Percentiles rank a stretch among this genome's conserved stretches.
phyloP scores from a whole-genome alignment of 2,329 filamentous ascomycete genomes.

The Tolypocladium guangdongense region DNA sequence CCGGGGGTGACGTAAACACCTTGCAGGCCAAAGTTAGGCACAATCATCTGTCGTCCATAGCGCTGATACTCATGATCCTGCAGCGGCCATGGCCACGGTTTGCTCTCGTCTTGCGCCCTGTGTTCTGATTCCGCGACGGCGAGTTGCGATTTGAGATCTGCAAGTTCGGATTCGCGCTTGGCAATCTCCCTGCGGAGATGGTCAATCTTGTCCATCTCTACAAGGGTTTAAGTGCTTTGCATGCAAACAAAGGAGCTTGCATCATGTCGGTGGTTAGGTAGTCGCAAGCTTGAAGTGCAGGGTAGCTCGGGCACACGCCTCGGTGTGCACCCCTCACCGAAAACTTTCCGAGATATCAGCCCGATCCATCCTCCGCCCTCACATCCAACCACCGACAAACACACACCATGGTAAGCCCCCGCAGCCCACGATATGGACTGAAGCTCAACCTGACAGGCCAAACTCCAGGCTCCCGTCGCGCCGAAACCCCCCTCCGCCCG shows the following conservation, averaged over 20 bases:
- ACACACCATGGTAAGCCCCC: not conserved
- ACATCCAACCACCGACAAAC: not conserved
- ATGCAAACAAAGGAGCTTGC: not conserved
- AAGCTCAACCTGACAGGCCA: not conserved
- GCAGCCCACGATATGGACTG: no score
- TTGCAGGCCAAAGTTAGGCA: constrained; percentile 67
- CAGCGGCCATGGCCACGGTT: constrained; percentile 54
- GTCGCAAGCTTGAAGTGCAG: not conserved
- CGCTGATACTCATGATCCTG: constrained; percentile 64
- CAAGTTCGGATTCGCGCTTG: constrained; percentile 36
- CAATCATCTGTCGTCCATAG: constrained; percentile 85
- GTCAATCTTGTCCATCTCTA: constrained; percentile 27
- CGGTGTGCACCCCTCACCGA: constrained; percentile 7
- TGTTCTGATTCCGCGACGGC: constrained; percentile 23
- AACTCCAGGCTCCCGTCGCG: constrained; percentile 16
- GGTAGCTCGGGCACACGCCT: not conserved
- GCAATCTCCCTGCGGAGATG: constrained; percentile 35
- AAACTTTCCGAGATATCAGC: not conserved
- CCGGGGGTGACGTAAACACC: constrained; percentile 32
- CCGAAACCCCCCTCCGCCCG: constrained; percentile 42
- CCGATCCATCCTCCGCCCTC: not conserved
- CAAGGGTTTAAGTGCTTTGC: not conserved
- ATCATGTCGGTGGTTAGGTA: not conserved
- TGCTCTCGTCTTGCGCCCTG: constrained; percentile 1
- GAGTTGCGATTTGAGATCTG: constrained; percentile 32